Base-by-base conservation (phyloP, 2,329 filamentous ascomycete species). In the Orbilia blumenaviensis region DNA sequence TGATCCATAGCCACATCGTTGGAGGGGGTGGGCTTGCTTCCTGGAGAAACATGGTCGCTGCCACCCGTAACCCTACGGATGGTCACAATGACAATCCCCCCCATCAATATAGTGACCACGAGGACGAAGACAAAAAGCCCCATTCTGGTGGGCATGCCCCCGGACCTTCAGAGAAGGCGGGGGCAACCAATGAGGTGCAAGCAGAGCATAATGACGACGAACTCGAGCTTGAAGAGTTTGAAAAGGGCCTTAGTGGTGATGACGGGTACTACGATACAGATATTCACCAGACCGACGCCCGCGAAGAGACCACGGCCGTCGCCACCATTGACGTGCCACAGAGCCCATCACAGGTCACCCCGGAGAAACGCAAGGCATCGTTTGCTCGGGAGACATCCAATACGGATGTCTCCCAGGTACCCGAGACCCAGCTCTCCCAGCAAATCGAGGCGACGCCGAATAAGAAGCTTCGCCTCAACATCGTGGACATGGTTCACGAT, bases 161-260 rank as follows among this genome's bases (percentile, higher is more conserved):
- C 9, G 42, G 36, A 8, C 36, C 38, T 9, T 41, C 10, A 18
- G 58, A 54, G 29, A 32, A 58, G 14, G 7, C 58, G 12, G 21
- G 18, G 10, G 5, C 10, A 10, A 48, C 66, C 38, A 32, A 48
- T 8, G 46, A 10, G n/a, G 44, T 38, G 18, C n/a, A 46, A 9
- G 27, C 9, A 14, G 64, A 60, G 21, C 2, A 36, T 42, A 18
- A 63, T 7, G 71, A 69, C 29, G 68, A 74, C 14, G 63, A 68
- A 23, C 64, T 76, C 9, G 72, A 76, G n/a, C 58, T 76, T 1
- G 46, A 76, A 5, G 72, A 76, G 16, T 76, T 63, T 29, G 72
- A 76, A 60, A 76, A 76, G 27, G 58, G 68, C 18, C 44, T 34
- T 18, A 50, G 52, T 18, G 58, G 18, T 7, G 58, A 61, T 18